phyloP scores from a whole-genome alignment of 768 basidiomycete genomes.

The Amanita phalloides region DNA sequence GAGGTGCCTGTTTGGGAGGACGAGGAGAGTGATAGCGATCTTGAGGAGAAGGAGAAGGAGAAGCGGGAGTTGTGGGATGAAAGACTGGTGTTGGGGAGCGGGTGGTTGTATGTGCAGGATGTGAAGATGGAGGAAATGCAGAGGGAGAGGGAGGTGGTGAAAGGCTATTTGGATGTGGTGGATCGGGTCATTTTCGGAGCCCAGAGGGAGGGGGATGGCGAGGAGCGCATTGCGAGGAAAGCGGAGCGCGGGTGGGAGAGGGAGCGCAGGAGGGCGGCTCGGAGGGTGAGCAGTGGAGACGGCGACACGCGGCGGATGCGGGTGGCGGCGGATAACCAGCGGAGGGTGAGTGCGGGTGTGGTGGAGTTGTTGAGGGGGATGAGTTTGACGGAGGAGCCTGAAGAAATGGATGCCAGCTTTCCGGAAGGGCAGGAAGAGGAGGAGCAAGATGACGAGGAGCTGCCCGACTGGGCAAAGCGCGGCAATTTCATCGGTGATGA shows the following conservation, averaged over 20 bases:
- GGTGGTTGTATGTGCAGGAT: slow-evolving; percentile 74
- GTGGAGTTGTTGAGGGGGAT: slow-evolving; percentile 41
- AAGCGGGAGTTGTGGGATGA: slow-evolving; percentile 77
- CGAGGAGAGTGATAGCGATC: slow-evolving; percentile 37
- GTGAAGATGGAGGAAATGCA: slow-evolving; percentile 38
- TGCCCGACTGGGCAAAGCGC: slow-evolving; percentile 72
- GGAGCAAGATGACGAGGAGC: no score
- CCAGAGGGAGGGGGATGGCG: slow-evolving; percentile 28
- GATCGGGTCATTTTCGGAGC: slow-evolving; percentile 72
- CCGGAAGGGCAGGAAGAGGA: no score
- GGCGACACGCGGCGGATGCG: slow-evolving; percentile 14
- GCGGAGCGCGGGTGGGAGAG: slow-evolving; percentile 38
- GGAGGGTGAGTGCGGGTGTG: slow-evolving; percentile 53
- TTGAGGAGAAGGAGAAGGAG: slow-evolving; percentile 35
- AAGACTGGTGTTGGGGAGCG: slow-evolving; percentile 65
- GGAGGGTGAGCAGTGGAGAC: slow-evolving; percentile 40
- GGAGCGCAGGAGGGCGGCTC: slow-evolving; percentile 29
- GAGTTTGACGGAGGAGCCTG: slow-evolving; percentile 45
- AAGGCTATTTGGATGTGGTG: slow-evolving; percentile 62
- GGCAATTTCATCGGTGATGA: slow-evolving; percentile 41
- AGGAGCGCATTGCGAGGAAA: no score
- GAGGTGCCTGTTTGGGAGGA: slow-evolving; percentile 79
- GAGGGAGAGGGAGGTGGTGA: slow-evolving; percentile 48
- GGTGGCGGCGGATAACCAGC: slow-evolving; percentile 21
- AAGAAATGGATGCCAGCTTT: no score